Base-by-base conservation (phyloP, 441 rosid genomes). In the Euphorbia corollata region DNA sequence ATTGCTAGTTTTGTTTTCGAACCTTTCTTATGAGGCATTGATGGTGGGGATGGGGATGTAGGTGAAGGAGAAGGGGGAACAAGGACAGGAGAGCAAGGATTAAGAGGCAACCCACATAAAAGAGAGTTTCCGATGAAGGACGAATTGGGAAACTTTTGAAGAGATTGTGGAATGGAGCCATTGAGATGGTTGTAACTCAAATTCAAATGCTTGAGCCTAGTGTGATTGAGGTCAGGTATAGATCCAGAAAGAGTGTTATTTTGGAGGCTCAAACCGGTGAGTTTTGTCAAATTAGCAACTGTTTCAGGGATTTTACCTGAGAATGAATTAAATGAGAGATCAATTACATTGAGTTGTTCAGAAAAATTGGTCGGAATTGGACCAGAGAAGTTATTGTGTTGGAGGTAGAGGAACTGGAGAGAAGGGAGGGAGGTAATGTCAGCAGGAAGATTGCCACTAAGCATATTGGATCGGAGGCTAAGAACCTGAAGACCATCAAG, bases 81-180 rank as follows among this genome's bases (percentile, higher is more conserved):
- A n/a, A 65, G 61, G 59, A 66, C 55, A 23, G 71, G 12, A 48
- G 72, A 70, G 79, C 97, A 92, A 27, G 86, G 77, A 66, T 71
- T 76, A 36, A 90, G 80, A 45, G 96, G 98, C 39, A 73, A 80
- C 54, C 98, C 96, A 74, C 97, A 92, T 74, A 90, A 79, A 63
- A 74, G 71, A 59, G 82, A 38, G 67, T 74, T 85, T 59, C 97
- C 97, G 55, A 20, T 56, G 68, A 87, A 91, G 38, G 73, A 85
- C 0, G 87, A 84, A 12, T 47, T 65, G 0, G 93, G 92, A 61
- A 90, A 92, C 39, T 73, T 85, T 50, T 58, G 68, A 39, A 92
- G 93, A 48, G 90, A 83, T 16, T 63, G 39, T 2, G 96, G 96
- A 63, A 91, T 63, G 0, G 78, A 74, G 43, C 98, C 98, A 32